Evolutionary conservation across 495 filamentous ascomycete genomes (phyloP).

Genomic region (Talaromyces wortmannii): DNA sequence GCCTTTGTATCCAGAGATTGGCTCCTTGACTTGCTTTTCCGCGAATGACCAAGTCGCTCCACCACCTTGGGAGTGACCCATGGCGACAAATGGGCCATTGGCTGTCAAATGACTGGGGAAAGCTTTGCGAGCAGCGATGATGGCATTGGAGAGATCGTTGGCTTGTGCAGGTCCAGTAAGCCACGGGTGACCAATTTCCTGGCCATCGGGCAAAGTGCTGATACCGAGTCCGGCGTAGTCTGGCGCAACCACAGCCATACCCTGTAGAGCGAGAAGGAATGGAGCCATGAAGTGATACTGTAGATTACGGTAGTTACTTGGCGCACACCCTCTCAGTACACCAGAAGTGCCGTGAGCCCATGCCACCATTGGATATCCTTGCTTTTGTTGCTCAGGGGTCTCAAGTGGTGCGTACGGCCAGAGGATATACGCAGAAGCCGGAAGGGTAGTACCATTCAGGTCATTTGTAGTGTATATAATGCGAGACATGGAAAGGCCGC

Average conservation of each 20-base stretch:
- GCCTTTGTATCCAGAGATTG: conserved; percentile 31
- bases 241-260: conserved; percentile 48
- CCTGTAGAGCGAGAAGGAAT: conserved; percentile 36
- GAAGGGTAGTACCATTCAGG: conserved; percentile 37
- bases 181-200: conserved; percentile 32
- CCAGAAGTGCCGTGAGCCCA: conserved; percentile 51
- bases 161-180: conserved; percentile 24
- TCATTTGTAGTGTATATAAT: conserved; percentile 40
- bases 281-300: conserved; percentile 35
- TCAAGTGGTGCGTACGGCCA: conserved; percentile 30
- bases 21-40: conserved; percentile 21
- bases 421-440: conserved; percentile 45
- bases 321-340: conserved; percentile 30
- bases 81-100: conserved; percentile 24
- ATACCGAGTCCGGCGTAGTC: conserved; percentile 52
- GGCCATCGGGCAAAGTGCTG: conserved; percentile 21
- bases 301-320: conserved; percentile 37
- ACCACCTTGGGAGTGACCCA: conserved; percentile 47
- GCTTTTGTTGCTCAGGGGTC: conserved; percentile 1
- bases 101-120: conserved; percentile 24
- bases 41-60: conserved; percentile 36
- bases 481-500: conserved; percentile 33
- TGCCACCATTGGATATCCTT: conserved; percentile 31
- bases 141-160: conserved; percentile 34
- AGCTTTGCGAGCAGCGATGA: conserved; percentile 30